phyloP scores from a whole-genome alignment of 805 yeast species.

The Scheffersomyces lignosus region DNA sequence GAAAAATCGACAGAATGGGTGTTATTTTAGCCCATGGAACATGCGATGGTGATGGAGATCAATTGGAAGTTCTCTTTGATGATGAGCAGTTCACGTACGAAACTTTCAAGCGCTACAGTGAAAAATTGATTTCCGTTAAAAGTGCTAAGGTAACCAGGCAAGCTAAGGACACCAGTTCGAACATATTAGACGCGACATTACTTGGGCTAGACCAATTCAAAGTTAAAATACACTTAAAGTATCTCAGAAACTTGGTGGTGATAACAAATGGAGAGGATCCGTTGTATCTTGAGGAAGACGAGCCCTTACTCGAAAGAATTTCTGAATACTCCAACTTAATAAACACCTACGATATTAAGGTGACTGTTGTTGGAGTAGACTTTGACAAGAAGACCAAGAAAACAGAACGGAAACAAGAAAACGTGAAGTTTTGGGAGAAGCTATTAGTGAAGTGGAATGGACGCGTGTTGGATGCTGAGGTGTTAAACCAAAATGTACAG shows the following conservation, averaged over 20 bases:
- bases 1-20: slow-evolving; percentile 20
- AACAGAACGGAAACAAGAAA: slow-evolving; percentile 4
- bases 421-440: slow-evolving; percentile 6
- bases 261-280: slow-evolving; percentile 5
- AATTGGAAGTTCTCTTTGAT: slow-evolving; percentile 14
- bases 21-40: slow-evolving; percentile 2
- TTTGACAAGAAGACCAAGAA: slow-evolving; percentile 5
- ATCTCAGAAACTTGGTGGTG: slow-evolving; percentile 19
- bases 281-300: neutral
- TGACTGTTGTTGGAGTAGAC: slow-evolving; percentile 15
- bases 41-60: too few relatives aligned
- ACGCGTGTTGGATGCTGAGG: slow-evolving; percentile 11
- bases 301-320: too few relatives aligned
- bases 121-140: slow-evolving; percentile 6
- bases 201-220: slow-evolving; percentile 16
- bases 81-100: slow-evolving; percentile 12
- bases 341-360: slow-evolving; percentile 13
- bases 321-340: slow-evolving; percentile 4
- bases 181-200: slow-evolving; percentile 12
- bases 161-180: slow-evolving; percentile 1
- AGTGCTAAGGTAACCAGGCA: neutral
- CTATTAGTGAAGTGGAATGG: slow-evolving; percentile 7
- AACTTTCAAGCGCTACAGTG: slow-evolving; percentile 16
- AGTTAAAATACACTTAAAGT: slow-evolving; percentile 18
- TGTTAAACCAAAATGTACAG: slow-evolving; percentile 14